Base-by-base conservation (phyloP, 768 basidiomycete genomes). In the Pholiota microspora region DNA sequence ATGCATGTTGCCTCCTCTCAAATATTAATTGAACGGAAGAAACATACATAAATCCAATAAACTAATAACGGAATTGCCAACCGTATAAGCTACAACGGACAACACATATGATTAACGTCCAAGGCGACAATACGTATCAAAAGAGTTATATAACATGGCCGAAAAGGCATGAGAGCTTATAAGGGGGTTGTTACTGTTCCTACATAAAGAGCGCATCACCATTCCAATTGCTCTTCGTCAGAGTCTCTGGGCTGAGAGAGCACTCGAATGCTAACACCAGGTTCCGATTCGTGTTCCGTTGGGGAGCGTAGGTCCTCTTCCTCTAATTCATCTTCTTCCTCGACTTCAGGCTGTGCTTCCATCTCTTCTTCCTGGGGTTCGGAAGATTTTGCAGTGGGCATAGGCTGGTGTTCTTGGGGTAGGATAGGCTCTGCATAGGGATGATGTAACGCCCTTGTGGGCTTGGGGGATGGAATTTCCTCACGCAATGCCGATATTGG, bases 201-300 rank as follows among this genome's bases (percentile, higher is more conserved):
- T n/a, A n/a, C 18, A 16, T 21, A 50, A 25, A 50, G 15, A 16
- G 8, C 16, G 7, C 21, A 50, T 59, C 53, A 62, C 64, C 64
- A 65, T 51, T 58, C 56, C n/a, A 64, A 40, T 31, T 52, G 42
- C 46, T 65, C 64, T 2, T 65, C 64, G 3, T 62, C 54, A 4
- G 36, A 46, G 18, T 63, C 62, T 10, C 50, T 53, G 24, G 57
- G 59, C 28, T 51, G 49, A 35, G 62, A 63, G 5, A 60, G 53
- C 16, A 55, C 54, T 36, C 64, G 53, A 8, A 55, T 57, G 18
- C 56, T 56, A 40, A 60, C 51, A 32, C 59, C 59, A 21, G 55
- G 32, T 32, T 54, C 59, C 3, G 49, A 28, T 29, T 52, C 49
- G 28, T 36, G 52, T 38, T 60, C 60, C 44, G 48, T 47, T 8